Conservation (phyloP, 2,329 filamentous ascomycete species). For the Fusarium sp. region DNA sequence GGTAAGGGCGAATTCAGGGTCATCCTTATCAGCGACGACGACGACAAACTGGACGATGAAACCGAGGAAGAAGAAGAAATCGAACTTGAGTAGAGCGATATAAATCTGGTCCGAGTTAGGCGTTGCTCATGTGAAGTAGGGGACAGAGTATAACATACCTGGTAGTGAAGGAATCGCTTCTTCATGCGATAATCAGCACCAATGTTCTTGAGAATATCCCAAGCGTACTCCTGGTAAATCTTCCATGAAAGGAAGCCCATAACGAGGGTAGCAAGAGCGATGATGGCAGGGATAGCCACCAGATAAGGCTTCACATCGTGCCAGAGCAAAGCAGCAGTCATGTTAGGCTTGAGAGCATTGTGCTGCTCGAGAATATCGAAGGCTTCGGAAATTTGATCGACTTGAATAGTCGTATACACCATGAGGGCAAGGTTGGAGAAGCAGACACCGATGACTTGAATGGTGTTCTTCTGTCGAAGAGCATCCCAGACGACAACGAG, state of each 20-base stretch:
- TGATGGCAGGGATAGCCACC: slow-evolving; percentile 85
- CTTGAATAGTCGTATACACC: slow-evolving; percentile 92
- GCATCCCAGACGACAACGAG: slow-evolving; percentile 93
- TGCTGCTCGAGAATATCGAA: slow-evolving; percentile 65
- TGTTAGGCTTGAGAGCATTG: slow-evolving; percentile 57
- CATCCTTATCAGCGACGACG: slow-evolving; percentile 77
- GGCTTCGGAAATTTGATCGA: slow-evolving; percentile 87
- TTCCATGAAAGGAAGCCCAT: slow-evolving; percentile 90
- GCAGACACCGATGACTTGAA: slow-evolving; percentile 96
- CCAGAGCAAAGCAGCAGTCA: slow-evolving; percentile 69
- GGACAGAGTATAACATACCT: slow-evolving; percentile 68
- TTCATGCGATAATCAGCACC: slow-evolving; percentile 97
- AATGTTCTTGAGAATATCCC: slow-evolving; percentile 99
- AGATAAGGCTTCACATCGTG: slow-evolving; percentile 77
- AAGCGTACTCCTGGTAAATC: slow-evolving; percentile 97
- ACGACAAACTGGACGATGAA: slow-evolving; percentile 99
- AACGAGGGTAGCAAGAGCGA: slow-evolving; percentile 78
- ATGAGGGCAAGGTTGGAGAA: slow-evolving; percentile 91
- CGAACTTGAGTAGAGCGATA: slow-evolving; percentile 96
- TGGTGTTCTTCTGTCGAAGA: slow-evolving; percentile 94
- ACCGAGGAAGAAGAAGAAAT: slow-evolving; percentile 99
- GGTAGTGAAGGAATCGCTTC: slow-evolving; percentile 94
- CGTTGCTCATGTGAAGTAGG: neutral
- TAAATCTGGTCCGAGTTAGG: slow-evolving; percentile 76
- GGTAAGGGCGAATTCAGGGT: slow-evolving; percentile 86